phyloP scores from a whole-genome alignment of 139 green algal genomes.

The Diplosphaera chodatii region DNA sequence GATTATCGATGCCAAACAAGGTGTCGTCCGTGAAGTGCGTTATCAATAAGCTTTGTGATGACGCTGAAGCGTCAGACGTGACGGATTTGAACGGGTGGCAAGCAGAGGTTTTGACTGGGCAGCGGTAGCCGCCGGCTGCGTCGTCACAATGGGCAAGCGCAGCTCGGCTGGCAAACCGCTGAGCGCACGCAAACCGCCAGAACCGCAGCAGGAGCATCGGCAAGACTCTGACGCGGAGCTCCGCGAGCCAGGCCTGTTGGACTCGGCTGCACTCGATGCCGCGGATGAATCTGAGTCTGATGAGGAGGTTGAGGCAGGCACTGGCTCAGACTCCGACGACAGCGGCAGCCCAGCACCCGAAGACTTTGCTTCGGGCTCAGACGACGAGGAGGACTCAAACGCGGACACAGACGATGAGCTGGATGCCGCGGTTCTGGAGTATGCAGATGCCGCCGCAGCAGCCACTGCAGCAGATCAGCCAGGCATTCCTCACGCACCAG shows the following conservation, averaged over 20 bases:
- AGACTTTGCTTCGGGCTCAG: not conserved
- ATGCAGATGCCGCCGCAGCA: not conserved
- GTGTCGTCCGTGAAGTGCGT: too few relatives aligned
- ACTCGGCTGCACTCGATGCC: not conserved
- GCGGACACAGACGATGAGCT: constrained; percentile 14
- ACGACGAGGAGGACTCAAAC: not conserved
- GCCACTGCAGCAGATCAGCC: not conserved
- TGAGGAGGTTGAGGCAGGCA: not conserved
- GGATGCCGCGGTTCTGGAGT: constrained; percentile 14
- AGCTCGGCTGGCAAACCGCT: not conserved
- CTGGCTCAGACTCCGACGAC: not conserved
- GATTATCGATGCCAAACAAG: too few relatives aligned
- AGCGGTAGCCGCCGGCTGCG: too few relatives aligned
- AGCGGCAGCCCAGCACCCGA: not conserved
- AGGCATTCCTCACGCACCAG: not conserved
- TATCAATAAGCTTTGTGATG: too few relatives aligned
- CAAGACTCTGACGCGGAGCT: not conserved
- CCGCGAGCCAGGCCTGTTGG: not conserved
- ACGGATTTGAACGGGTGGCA: too few relatives aligned
- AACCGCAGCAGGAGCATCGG: not conserved
- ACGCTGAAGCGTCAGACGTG: too few relatives aligned
- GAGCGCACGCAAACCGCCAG: not conserved
- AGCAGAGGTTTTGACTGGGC: too few relatives aligned
- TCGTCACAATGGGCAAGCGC: not conserved
- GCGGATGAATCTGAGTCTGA: not conserved